phyloP scores from a whole-genome alignment of 139 green algal species.

The Chlorella sp. region DNA sequence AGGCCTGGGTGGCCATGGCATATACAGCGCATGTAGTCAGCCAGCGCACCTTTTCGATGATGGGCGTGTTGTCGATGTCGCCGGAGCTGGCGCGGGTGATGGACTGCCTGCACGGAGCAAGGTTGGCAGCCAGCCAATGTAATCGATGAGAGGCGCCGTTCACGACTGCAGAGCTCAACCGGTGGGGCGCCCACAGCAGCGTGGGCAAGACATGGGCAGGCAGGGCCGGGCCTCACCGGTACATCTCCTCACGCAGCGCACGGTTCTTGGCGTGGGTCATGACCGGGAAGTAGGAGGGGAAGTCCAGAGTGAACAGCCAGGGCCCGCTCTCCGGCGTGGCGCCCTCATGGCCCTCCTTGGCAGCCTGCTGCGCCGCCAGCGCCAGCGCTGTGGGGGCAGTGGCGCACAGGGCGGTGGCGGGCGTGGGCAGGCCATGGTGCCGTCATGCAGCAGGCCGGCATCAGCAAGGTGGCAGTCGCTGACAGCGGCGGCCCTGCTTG shows the following conservation, averaged over 20 bases:
- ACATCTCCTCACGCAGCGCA: conserved; percentile 93
- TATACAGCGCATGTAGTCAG: no score
- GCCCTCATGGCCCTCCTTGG: conserved; percentile 73
- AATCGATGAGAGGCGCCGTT: no score
- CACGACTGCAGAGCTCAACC: no score
- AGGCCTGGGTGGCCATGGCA: no score
- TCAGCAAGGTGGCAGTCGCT: no score
- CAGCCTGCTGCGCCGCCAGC: conserved; percentile 63
- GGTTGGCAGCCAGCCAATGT: no score
- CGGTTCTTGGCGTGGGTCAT: conserved; percentile 88
- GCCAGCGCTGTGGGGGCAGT: conserved; percentile 51
- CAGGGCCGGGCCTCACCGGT: no score
- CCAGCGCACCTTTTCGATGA: conserved; percentile 73
- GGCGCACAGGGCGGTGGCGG: not conserved
- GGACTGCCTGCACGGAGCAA: conserved; percentile 38
- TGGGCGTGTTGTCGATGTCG: conserved; percentile 88
- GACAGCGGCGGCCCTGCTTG: not conserved
- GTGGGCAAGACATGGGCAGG: no score
- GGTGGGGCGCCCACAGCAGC: no score
- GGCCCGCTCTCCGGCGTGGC: conserved; percentile 85
- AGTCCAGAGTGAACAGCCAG: conserved; percentile 96
- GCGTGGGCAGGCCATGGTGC: not conserved
- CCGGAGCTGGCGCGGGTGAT: conserved; percentile 81
- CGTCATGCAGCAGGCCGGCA: no score
- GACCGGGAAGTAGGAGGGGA: conserved; percentile 89